These are phyloP conservation scores for Polyplosphaeria fusca DNA, from an alignment of 495 filamentous ascomycete species.

Conservation along the genomic window DNA sequence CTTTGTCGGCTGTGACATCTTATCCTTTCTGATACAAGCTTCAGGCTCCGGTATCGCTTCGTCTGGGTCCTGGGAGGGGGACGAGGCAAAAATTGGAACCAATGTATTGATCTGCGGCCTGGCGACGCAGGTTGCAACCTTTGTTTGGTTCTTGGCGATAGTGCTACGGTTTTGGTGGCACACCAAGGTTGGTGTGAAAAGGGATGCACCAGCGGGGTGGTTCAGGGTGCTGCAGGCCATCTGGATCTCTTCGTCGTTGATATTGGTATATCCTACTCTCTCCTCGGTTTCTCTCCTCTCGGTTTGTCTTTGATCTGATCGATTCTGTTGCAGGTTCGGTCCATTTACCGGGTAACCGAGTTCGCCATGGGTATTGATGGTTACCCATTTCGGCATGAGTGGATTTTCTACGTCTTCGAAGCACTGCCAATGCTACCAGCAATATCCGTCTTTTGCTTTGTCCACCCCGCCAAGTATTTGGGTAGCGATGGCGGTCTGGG, in stretches of 20 bases:
- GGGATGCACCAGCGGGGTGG: constrained; percentile 26
- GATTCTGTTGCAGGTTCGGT: constrained; percentile 32
- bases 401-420: constrained; percentile 45
- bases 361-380: constrained; percentile 41
- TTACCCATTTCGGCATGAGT: constrained; percentile 42
- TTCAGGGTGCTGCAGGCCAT: constrained; percentile 34
- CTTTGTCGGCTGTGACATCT: constrained; percentile 41
- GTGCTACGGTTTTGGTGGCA: constrained; percentile 30
- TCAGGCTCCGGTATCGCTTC: constrained; percentile 41
- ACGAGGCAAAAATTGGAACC: constrained; percentile 25
- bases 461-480: constrained; percentile 21
- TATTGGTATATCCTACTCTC: constrained; percentile 36
- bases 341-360: constrained; percentile 42
- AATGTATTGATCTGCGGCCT: constrained; percentile 39
- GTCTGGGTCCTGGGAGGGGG: constrained; percentile 37
- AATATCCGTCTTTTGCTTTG: constrained; percentile 27
- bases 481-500: constrained; percentile 5
- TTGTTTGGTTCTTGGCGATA: constrained; percentile 36
- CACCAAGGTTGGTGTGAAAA: neutral
- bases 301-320: neutral
- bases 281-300: neutral
- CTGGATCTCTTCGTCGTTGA: constrained; percentile 35
- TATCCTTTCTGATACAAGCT: constrained; percentile 39
- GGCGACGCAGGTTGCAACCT: constrained; percentile 36
- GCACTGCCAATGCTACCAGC: constrained; percentile 43